These are phyloP conservation scores for Raffaelea ambrosiae DNA, from an alignment of 2,329 filamentous ascomycete genomes.

Conservation along the genomic window DNA sequence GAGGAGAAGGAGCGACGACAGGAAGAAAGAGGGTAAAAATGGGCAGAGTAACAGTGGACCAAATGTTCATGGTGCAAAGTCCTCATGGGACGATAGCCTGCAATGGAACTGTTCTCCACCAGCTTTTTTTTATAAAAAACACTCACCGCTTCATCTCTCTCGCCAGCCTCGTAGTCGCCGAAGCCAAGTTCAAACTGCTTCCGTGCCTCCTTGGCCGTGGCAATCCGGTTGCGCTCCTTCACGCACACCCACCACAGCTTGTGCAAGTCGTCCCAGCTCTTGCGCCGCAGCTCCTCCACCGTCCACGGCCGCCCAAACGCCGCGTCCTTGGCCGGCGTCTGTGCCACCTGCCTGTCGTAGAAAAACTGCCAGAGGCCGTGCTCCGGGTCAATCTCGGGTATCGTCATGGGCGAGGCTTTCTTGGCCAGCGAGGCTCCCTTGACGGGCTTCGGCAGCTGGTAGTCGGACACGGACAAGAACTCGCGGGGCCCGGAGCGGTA, in stretches of 20 bases:
- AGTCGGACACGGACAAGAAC: constrained; percentile 64
- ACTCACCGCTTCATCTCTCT: constrained; percentile 60
- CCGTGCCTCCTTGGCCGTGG: constrained; percentile 67
- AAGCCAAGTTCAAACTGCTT: constrained; percentile 60
- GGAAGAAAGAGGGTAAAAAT: background rate
- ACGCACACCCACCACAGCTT: constrained; percentile 89
- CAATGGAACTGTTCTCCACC: too few species aligned
- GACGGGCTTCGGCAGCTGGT: constrained; percentile 65
- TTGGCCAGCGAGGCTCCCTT: background rate
- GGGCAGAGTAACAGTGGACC: background rate
- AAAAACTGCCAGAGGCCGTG: constrained; percentile 96
- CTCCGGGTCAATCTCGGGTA: constrained; percentile 54
- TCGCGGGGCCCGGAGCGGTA: constrained; percentile 68
- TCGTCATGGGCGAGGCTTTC: constrained; percentile 39
- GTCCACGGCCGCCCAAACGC: constrained; percentile 77
- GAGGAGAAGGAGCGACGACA: background rate
- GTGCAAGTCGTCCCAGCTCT: constrained; percentile 92
- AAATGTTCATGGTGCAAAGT: too few species aligned
- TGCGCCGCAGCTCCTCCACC: constrained; percentile 74
- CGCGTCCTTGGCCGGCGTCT: constrained; percentile 61
- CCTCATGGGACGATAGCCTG: too few species aligned
- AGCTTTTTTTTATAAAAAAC: too few species aligned
- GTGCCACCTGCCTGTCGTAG: constrained; percentile 56
- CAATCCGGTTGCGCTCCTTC: constrained; percentile 81
- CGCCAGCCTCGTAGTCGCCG: constrained; percentile 58